Conservation (phyloP, 2,329 filamentous ascomycete species). For the Fusarium verrucosum region DNA sequence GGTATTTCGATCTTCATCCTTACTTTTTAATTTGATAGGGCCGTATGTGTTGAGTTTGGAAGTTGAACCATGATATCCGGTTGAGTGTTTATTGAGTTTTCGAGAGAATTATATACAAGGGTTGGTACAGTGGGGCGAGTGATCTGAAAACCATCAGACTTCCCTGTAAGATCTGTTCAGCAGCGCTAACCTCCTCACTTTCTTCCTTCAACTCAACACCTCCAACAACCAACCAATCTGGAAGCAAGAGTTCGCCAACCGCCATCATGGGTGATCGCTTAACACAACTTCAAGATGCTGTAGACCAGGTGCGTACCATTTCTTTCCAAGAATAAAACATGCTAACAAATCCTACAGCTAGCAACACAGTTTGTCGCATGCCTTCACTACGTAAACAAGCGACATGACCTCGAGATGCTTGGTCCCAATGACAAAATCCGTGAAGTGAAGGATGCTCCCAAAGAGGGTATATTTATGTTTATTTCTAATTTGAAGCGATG, state of each 20-base stretch:
- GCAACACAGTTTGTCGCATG: conserved; percentile 74
- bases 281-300: conserved; percentile 85
- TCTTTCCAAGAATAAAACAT: fast-evolving
- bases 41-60: too few relatives aligned
- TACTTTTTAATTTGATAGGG: too few relatives aligned
- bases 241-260: not conserved
- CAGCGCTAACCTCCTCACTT: too few relatives aligned
- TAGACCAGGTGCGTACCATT: conserved; percentile 72
- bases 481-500: not conserved
- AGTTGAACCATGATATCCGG: too few relatives aligned
- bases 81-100: too few relatives aligned
- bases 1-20: too few relatives aligned
- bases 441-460: conserved; percentile 64
- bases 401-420: conserved; percentile 72
- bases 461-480: conserved; percentile 56
- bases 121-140: too few relatives aligned
- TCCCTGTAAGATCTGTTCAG: too few relatives aligned
- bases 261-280: conserved; percentile 76
- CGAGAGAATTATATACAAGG: too few relatives aligned
- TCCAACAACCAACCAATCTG: too few relatives aligned
- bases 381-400: conserved; percentile 71
- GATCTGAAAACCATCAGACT: too few relatives aligned
- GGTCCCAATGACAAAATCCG: conserved; percentile 66
- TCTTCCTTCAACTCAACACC: too few relatives aligned
- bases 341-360: conserved; percentile 56